These are phyloP conservation scores for Rubroboletus pulcherrimus DNA, from an alignment of 768 basidiomycete species.

Conservation along the genomic window DNA sequence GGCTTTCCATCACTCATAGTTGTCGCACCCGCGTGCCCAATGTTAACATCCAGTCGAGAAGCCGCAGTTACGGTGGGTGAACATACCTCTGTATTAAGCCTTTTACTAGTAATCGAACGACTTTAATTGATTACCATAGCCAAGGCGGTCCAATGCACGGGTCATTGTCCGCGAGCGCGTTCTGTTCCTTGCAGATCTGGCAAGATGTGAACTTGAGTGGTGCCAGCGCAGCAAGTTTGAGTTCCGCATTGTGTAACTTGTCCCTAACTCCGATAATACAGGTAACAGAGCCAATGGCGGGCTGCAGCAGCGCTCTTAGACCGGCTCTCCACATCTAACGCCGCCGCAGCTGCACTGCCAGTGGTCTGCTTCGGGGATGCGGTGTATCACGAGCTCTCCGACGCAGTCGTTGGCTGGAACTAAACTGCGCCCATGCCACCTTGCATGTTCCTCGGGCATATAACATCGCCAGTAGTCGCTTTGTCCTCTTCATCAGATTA, in stretches of 20 bases:
- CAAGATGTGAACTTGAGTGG: not conserved
- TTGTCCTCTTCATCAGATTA: not conserved
- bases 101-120: not conserved
- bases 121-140: not conserved
- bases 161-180: not conserved
- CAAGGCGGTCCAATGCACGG: not conserved
- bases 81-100: not conserved
- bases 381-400: not conserved
- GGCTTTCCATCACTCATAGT: too few relatives aligned
- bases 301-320: not conserved
- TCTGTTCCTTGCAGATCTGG: not conserved
- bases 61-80: too few relatives aligned
- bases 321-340: not conserved
- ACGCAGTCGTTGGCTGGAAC: not conserved
- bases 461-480: not conserved
- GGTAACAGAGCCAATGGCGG: not conserved
- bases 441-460: not conserved
- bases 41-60: too few relatives aligned
- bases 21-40: too few relatives aligned
- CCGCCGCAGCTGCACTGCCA: not conserved
- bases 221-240: not conserved
- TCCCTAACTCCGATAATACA: not conserved
- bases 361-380: not conserved
- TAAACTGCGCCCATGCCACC: not conserved
- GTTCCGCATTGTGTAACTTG: not conserved